A percentile compares a stretch with the other conserved stretches of the same genome.
Evolutionary conservation across 345 rosid species (phyloP).

Genomic region (Erodium maritimum): DNA sequence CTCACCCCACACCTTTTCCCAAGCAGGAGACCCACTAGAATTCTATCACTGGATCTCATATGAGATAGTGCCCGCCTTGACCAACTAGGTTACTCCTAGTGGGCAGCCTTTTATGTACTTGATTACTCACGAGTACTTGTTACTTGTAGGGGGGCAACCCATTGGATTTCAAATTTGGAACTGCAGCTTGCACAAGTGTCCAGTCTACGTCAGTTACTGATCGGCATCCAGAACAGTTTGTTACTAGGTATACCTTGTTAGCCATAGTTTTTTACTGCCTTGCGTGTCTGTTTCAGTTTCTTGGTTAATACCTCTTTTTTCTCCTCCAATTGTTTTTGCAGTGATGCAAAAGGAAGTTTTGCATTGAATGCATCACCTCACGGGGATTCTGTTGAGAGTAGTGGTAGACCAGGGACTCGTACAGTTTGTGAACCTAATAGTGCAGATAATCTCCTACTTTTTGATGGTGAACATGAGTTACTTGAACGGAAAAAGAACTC

Average conservation of each 20-base stretch:
- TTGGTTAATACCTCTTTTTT: conserved; percentile 11
- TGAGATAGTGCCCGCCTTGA: too few relatives aligned
- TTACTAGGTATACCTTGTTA: conserved; percentile 53
- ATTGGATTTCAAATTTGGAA: conserved; percentile 80
- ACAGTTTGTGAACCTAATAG: conserved; percentile 70
- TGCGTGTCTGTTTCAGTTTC: background rate
- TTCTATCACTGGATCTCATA: too few relatives aligned
- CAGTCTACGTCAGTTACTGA: conserved; percentile 90
- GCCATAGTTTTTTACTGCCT: background rate
- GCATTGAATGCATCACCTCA: conserved; percentile 83
- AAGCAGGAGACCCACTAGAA: too few relatives aligned
- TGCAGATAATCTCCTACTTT: conserved; percentile 74
- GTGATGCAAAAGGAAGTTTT: conserved; percentile 96
- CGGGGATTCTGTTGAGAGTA: conserved; percentile 95
- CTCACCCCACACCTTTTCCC: too few relatives aligned
- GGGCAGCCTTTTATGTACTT: conserved; percentile 8
- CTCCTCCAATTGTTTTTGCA: conserved; percentile 21
- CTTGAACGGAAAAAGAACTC: conserved; percentile 44
- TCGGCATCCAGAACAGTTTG: conserved; percentile 69
- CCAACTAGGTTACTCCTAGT: too few relatives aligned
- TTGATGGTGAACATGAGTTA: conserved; percentile 67
- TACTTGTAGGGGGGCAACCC: conserved; percentile 92
- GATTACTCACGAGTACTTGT: conserved; percentile 5
- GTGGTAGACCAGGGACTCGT: conserved; percentile 74
- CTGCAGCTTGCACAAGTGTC: conserved; percentile 65